Base-by-base conservation (phyloP, 1,139 yeast genomes). In the Taiozyma sp. region DNA sequence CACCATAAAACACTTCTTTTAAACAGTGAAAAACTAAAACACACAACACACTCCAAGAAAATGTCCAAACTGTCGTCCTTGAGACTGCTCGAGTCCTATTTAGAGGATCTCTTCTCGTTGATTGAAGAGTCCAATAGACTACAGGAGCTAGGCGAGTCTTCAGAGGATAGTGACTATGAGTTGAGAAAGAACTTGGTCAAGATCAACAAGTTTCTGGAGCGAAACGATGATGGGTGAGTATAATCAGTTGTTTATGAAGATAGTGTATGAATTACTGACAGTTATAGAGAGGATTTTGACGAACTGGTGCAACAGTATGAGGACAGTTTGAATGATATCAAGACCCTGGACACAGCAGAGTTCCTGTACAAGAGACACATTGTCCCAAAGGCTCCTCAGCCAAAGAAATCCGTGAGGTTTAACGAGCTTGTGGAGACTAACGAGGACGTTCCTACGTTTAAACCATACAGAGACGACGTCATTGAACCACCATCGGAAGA, bases 111-210 rank as follows among this genome's bases (percentile, higher is more conserved):
- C 14, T 50, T 50, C 19, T 49, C 56, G 1, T 47, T 55, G 6
- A 46, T 56, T 6, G 65, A 60, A 28, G 65, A 61, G 39, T 51
- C 58, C 3, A 47, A 52, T 21, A 50, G 62, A 43, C 46, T 60
- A 5, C 47, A 43, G 19, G 52, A 48, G 16, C 26, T 59, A n/a
- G 56, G 51, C 37, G 71, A 74, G 24, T 83, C 85, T 3, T 75
- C 83, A 1, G 64, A 72, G 8, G 72, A 76, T 46, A 88, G 81
- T 53, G 80, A 79, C 56, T 70, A 69, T 50, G 88, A 81, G 52
- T 62, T 84, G 42, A 70, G 73, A 34, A 70, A 69, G 46, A 66
- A 71, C 30, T 62, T 83, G 48, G 64, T 63, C 42, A 71, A 74
- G 56, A 65, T 76, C 30, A 63, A 62, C 28, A 61, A 61, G 43